Base-by-base conservation (phyloP, 192 early-diverging fungal genomes). In the Entomortierella parvispora region DNA sequence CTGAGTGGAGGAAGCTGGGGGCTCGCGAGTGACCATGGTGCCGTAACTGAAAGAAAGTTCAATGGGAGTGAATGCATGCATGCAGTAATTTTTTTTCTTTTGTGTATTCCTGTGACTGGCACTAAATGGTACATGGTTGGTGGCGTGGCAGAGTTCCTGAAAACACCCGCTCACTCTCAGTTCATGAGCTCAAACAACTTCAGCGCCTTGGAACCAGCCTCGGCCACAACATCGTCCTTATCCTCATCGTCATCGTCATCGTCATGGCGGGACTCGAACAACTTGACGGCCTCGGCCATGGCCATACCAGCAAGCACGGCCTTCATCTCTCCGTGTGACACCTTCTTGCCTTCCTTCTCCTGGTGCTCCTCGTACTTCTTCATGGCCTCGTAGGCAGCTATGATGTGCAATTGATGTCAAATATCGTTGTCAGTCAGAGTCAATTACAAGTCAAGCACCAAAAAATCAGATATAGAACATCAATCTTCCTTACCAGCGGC, bases 231-330 rank as follows among this genome's bases (percentile, higher is more conserved):
- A 14, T 81, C 70, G n/a, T 69, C 69, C 53, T 64, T 63, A 52
- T 25, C 60, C 9, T 68, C 65, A 23, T 81, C 69, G 29, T 69
- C 70, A 40, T 81, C 71, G 17, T 74, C 71, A 20, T 72, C 65
- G 42, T 65, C 65, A n/a, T 69, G 46, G 28, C 71, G 71, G 3
- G 26, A 44, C 18, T 80, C 68, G 48, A 71, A 60, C 17, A 81
- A 26, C 62, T 81, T 81, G 49, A 81, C 66, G 9, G 65, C 66
- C 46, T 81, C 80, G n/a, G 80, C 80, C 80, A 81, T 81, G 2
- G 80, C 80, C 65, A 81, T 81, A 29, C 69, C 80, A 7, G 70
- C 80, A 20, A 81, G 51, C 18, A 80, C 44, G 15, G 74, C 74
- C 43, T 77, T 77, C 74, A 77, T 77, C 45, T 77, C 61, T 7